Base-by-base conservation (phyloP, 2,329 filamentous ascomycete genomes). In the Xylariales sp. region DNA sequence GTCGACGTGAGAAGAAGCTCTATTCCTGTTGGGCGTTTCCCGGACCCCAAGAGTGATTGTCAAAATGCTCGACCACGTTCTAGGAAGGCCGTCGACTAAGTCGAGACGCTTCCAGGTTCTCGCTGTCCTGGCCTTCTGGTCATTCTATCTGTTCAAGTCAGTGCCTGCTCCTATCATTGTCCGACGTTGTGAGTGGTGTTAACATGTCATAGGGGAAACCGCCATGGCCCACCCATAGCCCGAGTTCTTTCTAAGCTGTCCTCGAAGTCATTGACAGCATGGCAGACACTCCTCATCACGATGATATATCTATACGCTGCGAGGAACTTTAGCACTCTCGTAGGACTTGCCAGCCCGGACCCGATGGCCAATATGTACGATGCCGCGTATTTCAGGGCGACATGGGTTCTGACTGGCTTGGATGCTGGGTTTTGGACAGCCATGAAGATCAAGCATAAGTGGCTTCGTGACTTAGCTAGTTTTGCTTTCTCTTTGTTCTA, bases 341-440 rank as follows among this genome's bases (percentile, higher is more conserved):
- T 95, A 41, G 88, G 89, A 4, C 78, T 98, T 36, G 89, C 95
- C 50, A 90, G 85, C 48, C 91, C 93, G 4, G 93, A 98, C 54
- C 93, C 93, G 15, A 74, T 98, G 55, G 85, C 90, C 20, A 95
- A 95, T 56, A 83, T 97, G 59, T 98, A 98, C 66, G 88, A 87
- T 38, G 75, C 88, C 36, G 82, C 86, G 19, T 98, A 94, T 66
- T 98, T 95, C 61, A 83, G 93, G 33, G 93, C 93, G 39, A 98
- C 93, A 57, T 98, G 93, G 93, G 79, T 97, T 13, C 82, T 93
- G 37, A 98, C 93, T 0, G 93, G 89, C 0, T 66, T 98, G 43
- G 93, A 98, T 53, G 93, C 93, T 5, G 93, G 93, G 2, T 98
- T 96, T 62, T 98, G 93, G 93, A 95, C 89, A 0, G 93, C 93